Conservation (phyloP, 108 stramenopile species). For the Fistulifera pelliculosa region DNA sequence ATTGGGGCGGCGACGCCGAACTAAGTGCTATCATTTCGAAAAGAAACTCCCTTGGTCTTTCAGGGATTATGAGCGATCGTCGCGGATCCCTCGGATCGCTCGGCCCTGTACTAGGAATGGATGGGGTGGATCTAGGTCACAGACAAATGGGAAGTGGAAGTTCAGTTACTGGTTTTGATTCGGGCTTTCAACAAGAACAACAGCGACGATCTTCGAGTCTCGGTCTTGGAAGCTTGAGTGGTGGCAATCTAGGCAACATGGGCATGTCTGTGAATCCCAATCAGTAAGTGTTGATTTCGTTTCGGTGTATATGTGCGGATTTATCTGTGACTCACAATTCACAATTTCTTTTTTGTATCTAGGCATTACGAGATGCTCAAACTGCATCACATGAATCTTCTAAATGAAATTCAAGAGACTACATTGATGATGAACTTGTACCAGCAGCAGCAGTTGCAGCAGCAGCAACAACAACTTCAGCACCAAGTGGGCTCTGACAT, state of each 20-base stretch:
- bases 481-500: conserved; percentile 14
- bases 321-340: not conserved
- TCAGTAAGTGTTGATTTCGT: conserved; percentile 22
- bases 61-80: conserved; percentile 37
- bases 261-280: conserved; percentile 53
- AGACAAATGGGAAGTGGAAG: conserved; percentile 72
- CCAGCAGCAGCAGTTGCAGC: conserved; percentile 56
- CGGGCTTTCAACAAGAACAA: conserved; percentile 66
- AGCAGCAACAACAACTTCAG: conserved; percentile 58
- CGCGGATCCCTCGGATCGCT: conserved; percentile 36
- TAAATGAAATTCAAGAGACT: conserved; percentile 89
- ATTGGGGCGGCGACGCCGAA: conserved; percentile 27
- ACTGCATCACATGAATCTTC: conserved; percentile 87
- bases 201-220: conserved; percentile 43
- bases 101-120: conserved; percentile 25
- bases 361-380: conserved; percentile 81
- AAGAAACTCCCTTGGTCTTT: conserved; percentile 40
- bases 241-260: conserved; percentile 34
- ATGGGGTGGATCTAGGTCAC: conserved; percentile 39
- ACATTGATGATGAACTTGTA: conserved; percentile 89
- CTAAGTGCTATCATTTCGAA: conserved; percentile 35
- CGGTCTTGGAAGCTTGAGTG: conserved; percentile 32
- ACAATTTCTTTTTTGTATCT: conserved; percentile 4
- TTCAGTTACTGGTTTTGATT: conserved; percentile 77
- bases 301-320: not conserved